Evolutionary conservation across 2,329 filamentous ascomycete genomes (phyloP).

Genomic region (Cytospora piceicola): DNA sequence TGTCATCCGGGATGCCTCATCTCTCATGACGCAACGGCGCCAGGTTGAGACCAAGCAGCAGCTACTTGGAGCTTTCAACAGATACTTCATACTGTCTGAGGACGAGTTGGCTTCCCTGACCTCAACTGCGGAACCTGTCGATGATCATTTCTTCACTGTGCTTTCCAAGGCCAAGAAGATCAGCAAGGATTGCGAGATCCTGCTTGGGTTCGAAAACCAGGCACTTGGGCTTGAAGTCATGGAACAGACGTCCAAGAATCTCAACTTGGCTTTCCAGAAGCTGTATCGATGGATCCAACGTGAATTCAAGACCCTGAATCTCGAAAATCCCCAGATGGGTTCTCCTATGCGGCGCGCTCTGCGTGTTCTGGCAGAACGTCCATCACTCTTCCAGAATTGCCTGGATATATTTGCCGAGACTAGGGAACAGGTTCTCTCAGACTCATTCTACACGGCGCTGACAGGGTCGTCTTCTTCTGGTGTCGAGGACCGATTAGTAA

Average conservation of each 20-base stretch:
- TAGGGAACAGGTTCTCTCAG: conserved; percentile 81
- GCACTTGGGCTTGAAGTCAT: conserved; percentile 86
- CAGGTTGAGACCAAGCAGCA: conserved; percentile 80
- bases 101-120: conserved; percentile 78
- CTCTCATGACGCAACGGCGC: conserved; percentile 71
- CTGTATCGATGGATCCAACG: conserved; percentile 94
- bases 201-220: conserved; percentile 90
- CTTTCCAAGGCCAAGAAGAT: conserved; percentile 84
- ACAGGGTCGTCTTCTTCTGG: conserved; percentile 70
- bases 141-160: conserved; percentile 81
- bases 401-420: conserved; percentile 92
- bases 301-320: conserved; percentile 88
- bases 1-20: conserved; percentile 75
- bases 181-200: conserved; percentile 82
- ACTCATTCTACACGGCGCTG: conserved; percentile 85
- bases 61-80: conserved; percentile 75
- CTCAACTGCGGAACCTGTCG: conserved; percentile 77
- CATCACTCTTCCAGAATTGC: conserved; percentile 89
- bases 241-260: conserved; percentile 83
- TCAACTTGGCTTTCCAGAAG: conserved; percentile 92
- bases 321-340: conserved; percentile 93
- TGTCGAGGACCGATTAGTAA: conserved; percentile 64
- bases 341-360: conserved; percentile 81
- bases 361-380: conserved; percentile 84
- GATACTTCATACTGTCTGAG: conserved; percentile 83